Evolutionary conservation across 2,329 filamentous ascomycete species (phyloP).

Genomic region (Venturia aucupariae): DNA sequence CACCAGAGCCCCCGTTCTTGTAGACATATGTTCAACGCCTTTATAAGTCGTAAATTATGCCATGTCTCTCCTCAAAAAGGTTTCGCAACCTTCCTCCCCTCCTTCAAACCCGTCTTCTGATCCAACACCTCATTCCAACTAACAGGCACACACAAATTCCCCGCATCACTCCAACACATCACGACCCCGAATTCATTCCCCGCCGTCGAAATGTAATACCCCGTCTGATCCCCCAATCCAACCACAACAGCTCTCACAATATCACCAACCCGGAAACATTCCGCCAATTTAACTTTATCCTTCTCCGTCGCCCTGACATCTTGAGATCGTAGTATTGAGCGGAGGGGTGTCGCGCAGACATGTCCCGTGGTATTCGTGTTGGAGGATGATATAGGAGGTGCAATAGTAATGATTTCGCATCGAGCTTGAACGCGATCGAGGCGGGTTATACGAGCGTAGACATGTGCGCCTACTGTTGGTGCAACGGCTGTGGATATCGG

Average conservation of each 20-base stretch:
- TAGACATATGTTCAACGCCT: not conserved
- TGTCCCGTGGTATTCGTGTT: not conserved
- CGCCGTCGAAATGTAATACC: constrained; percentile 90
- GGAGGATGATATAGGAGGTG: not conserved
- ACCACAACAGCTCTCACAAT: constrained; percentile 80
- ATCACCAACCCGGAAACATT: constrained; percentile 87
- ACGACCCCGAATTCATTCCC: constrained; percentile 89
- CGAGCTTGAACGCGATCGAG: constrained; percentile 78
- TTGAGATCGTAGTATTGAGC: constrained; percentile 76
- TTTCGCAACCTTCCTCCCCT: constrained; percentile 87
- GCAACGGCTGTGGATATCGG: constrained; percentile 31
- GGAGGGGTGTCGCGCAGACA: constrained; percentile 41
- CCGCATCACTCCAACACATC: constrained; percentile 79
- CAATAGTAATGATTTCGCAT: constrained; percentile 74
- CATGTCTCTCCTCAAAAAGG: constrained; percentile 51
- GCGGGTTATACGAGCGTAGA: constrained; percentile 77
- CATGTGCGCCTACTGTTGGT: constrained; percentile 69
- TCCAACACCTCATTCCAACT: constrained; percentile 95
- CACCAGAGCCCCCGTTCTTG: too few relatives aligned
- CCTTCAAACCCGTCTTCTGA: constrained; percentile 63
- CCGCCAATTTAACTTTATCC: constrained; percentile 83
- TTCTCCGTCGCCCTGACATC: constrained; percentile 94
- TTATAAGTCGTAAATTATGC: not conserved
- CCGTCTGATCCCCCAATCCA: constrained; percentile 78
- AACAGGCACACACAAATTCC: constrained; percentile 84